A percentile compares a stretch with the other conserved stretches of the same genome.
phyloP scores from a whole-genome alignment of 208 protist genomes.

The Crithidia fasciculata region DNA sequence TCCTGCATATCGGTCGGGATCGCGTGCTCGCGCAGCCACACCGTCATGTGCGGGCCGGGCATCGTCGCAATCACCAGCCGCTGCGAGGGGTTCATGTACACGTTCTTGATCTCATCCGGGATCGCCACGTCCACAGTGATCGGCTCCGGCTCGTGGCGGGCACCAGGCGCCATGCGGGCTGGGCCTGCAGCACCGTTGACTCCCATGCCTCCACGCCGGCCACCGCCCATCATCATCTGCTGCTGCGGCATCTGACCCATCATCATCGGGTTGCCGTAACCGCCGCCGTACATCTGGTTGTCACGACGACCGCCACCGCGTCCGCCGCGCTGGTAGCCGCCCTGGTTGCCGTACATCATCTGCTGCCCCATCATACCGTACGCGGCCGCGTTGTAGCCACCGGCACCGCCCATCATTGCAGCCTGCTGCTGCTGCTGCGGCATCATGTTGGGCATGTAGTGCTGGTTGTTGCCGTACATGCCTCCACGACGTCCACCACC shows the following conservation, averaged over 20 bases:
- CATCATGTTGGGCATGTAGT: constrained; percentile 9
- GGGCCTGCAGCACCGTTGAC: neutral
- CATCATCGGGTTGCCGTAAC: constrained; percentile 35
- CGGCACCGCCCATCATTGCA: constrained; percentile 25
- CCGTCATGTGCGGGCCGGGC: constrained; percentile 82
- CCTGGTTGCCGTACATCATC: constrained; percentile 35
- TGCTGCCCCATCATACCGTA: constrained; percentile 18
- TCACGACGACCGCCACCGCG: constrained; percentile 9
- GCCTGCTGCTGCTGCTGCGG: constrained; percentile 22
- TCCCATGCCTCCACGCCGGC: neutral
- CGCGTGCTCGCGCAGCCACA: constrained; percentile 77
- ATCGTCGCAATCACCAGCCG: constrained; percentile 79
- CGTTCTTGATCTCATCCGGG: constrained; percentile 62
- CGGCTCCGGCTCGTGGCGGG: constrained; percentile 60
- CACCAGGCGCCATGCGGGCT: constrained; percentile 1
- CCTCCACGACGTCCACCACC: constrained; percentile 21
- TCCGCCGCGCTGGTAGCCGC: constrained; percentile 13
- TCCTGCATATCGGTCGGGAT: constrained; percentile 57
- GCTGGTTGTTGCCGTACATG: constrained; percentile 27
- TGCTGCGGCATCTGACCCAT: constrained; percentile 23
- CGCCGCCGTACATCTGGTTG: constrained; percentile 22
- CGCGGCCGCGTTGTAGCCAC: neutral
- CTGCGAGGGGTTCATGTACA: constrained; percentile 76
- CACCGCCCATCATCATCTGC: constrained; percentile 22
- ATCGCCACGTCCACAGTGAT: constrained; percentile 52